These are phyloP conservation scores for Eucalyptus polyanthemos DNA, from an alignment of 345 rosid species.

Conservation along the genomic window DNA sequence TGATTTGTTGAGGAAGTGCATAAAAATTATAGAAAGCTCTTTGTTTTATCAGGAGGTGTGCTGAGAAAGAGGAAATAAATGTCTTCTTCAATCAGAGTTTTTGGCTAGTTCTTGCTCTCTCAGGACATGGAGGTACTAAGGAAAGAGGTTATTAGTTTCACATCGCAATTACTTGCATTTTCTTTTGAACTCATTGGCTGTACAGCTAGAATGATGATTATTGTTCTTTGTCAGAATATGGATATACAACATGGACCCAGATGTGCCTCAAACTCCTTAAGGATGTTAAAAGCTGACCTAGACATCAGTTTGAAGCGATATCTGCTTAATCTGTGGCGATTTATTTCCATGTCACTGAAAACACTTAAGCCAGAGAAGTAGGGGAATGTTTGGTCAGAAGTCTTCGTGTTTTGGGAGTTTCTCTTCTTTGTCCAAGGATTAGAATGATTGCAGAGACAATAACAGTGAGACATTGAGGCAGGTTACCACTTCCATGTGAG, in stretches of 20 bases:
- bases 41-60: not conserved
- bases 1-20: not conserved
- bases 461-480: not conserved
- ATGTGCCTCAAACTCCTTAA: not conserved
- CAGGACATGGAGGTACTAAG: not conserved
- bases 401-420: not conserved
- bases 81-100: not conserved
- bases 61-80: not conserved
- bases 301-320: not conserved
- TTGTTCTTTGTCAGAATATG: not conserved
- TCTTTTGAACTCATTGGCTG: not conserved
- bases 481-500: not conserved
- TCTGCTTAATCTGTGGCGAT: not conserved
- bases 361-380: not conserved
- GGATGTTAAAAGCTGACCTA: not conserved
- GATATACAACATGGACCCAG: not conserved
- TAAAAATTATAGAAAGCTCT: not conserved
- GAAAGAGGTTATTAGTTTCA: not conserved
- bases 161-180: not conserved
- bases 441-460: not conserved
- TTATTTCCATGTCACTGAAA: not conserved
- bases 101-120: not conserved
- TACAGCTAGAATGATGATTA: not conserved
- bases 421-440: not conserved
- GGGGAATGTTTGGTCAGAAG: not conserved